Evolutionary conservation across 2,329 filamentous ascomycete genomes (phyloP).

Genomic region (Colletotrichum chlorophyti): DNA sequence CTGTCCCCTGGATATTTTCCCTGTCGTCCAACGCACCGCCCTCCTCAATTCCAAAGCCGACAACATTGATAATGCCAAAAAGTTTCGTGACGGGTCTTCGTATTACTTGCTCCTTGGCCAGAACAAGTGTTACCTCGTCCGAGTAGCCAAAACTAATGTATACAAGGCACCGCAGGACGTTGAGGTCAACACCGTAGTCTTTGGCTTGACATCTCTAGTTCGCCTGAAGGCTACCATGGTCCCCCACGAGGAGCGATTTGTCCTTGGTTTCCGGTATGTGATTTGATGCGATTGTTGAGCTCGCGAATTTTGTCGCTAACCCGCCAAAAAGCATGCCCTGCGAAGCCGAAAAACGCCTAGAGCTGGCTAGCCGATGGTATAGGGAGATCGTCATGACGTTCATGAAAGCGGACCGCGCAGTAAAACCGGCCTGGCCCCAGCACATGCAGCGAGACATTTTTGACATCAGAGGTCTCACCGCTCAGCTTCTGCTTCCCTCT

Average conservation of each 20-base stretch:
- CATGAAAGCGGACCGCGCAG: conserved; percentile 59
- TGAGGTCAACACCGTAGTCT: conserved; percentile 55
- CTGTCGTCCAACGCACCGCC: conserved; percentile 56
- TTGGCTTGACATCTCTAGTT: conserved; percentile 60
- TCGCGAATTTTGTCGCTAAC: conserved; percentile 31
- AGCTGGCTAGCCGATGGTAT: conserved; percentile 62
- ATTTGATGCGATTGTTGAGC: conserved; percentile 8
- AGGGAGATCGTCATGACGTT: conserved; percentile 60
- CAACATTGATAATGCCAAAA: conserved; percentile 51
- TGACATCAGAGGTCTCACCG: conserved; percentile 57
- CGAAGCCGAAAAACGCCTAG: conserved; percentile 46
- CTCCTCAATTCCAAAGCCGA: conserved; percentile 47
- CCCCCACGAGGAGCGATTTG: conserved; percentile 62
- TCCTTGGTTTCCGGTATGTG: conserved; percentile 59
- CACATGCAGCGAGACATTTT: conserved; percentile 61
- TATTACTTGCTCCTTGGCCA: conserved; percentile 62
- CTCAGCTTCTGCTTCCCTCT: conserved; percentile 59
- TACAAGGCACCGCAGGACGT: conserved; percentile 51
- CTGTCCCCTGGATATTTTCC: conserved; percentile 50
- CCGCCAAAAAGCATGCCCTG: conserved; percentile 3
- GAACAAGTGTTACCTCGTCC: conserved; percentile 58
- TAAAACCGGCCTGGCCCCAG: conserved; percentile 66
- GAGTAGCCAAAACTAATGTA: conserved; percentile 54
- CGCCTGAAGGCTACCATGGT: conserved; percentile 57
- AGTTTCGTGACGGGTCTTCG: conserved; percentile 55